These are phyloP conservation scores for Chrysoporthe cubensis DNA, from an alignment of 2,329 filamentous ascomycete species.

Conservation along the genomic window DNA sequence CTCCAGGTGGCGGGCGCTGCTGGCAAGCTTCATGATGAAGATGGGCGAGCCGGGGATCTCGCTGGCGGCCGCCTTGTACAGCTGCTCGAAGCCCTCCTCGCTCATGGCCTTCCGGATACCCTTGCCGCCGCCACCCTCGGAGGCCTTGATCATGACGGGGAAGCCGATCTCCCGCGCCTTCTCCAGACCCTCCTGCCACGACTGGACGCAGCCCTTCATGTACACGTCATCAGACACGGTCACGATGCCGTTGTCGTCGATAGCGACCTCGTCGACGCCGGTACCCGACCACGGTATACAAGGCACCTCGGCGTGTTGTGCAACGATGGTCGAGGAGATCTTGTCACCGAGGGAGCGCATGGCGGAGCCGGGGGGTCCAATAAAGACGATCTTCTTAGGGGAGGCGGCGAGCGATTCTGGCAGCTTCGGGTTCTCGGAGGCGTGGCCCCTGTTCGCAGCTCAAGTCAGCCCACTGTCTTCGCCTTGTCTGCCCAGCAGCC, in stretches of 20 bases:
- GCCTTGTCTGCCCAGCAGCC: too few species aligned
- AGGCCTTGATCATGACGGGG: conserved; percentile 99
- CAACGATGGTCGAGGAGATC: conserved; percentile 98
- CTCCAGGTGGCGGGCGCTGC: conserved; percentile 94
- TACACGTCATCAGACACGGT: conserved; percentile 88
- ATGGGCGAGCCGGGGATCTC: conserved; percentile 99
- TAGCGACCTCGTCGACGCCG: conserved; percentile 78
- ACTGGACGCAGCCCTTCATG: conserved; percentile 86
- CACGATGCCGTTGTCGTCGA: conserved; percentile 85
- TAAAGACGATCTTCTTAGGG: conserved; percentile 98
- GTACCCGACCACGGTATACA: conserved; percentile 99
- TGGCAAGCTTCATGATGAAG: conserved; percentile 99
- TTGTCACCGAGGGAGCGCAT: conserved; percentile 99
- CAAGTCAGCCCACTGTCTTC: conserved; percentile 6
- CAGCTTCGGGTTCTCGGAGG: conserved; percentile 97
- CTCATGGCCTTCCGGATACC: conserved; percentile 93
- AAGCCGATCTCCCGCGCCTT: conserved; percentile 93
- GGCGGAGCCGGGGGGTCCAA: conserved; percentile 93
- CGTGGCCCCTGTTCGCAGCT: conserved; percentile 73
- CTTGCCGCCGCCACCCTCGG: conserved; percentile 98
- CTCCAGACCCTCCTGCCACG: conserved; percentile 85
- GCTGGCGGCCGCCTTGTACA: conserved; percentile 95
- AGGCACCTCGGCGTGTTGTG: conserved; percentile 92
- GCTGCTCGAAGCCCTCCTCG: conserved; percentile 80
- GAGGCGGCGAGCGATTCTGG: conserved; percentile 95